These are phyloP conservation scores for Ceratocystis cubensis DNA, from an alignment of 2,329 filamentous ascomycete species.

Conservation along the genomic window DNA sequence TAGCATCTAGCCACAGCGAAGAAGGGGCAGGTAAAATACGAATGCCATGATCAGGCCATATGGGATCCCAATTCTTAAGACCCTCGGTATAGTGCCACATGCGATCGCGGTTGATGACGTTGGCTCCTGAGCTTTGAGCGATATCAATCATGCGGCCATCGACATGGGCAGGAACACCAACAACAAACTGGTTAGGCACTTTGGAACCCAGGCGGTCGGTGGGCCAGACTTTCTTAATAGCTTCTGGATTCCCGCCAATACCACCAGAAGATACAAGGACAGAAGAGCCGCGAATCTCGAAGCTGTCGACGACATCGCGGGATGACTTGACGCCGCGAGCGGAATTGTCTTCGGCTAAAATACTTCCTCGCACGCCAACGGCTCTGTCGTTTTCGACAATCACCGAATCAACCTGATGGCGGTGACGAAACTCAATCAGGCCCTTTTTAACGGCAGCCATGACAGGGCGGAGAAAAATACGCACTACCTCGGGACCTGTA, in stretches of 20 bases:
- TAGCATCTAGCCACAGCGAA: constrained; percentile 50
- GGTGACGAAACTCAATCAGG: constrained; percentile 42
- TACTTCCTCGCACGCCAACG: constrained; percentile 39
- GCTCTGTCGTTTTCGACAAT: constrained; percentile 43
- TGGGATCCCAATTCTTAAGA: constrained; percentile 47
- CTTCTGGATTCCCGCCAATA: constrained; percentile 49
- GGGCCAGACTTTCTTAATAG: constrained; percentile 47
- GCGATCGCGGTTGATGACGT: constrained; percentile 46
- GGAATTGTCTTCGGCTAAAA: constrained; percentile 40
- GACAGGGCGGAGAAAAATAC: constrained; percentile 45
- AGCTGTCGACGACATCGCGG: constrained; percentile 36
- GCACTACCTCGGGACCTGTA: constrained; percentile 46
- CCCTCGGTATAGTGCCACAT: constrained; percentile 59
- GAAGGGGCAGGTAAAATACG: constrained; percentile 48
- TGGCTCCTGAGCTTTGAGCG: constrained; percentile 39
- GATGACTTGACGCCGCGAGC: constrained; percentile 41
- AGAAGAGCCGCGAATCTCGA: constrained; percentile 41
- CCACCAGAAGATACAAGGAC: constrained; percentile 46
- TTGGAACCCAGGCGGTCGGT: constrained; percentile 43
- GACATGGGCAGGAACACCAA: constrained; percentile 51
- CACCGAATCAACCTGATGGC: constrained; percentile 45
- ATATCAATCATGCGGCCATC: constrained; percentile 52
- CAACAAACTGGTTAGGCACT: constrained; percentile 43
- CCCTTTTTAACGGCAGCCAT: constrained; percentile 40
- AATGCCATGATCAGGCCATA: constrained; percentile 50